phyloP scores from a whole-genome alignment of 2,329 filamentous ascomycete species.

The Colletotrichum cuscutae region DNA sequence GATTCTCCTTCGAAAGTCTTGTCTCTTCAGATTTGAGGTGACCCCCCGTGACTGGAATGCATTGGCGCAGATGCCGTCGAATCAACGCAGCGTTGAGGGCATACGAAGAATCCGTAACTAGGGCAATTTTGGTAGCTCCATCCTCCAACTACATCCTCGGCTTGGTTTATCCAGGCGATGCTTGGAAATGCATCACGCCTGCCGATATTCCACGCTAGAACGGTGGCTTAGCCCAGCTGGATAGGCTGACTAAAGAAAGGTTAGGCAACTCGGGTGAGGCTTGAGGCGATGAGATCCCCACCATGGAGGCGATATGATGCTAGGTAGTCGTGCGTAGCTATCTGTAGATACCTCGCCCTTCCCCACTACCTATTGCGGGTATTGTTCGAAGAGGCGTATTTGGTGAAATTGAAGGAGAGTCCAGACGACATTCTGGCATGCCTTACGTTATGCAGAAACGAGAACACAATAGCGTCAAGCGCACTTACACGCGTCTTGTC shows the following conservation, averaged over 20 bases:
- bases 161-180: slow-evolving; percentile 6
- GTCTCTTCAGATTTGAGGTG: neutral
- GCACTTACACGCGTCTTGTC: neutral
- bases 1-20: neutral
- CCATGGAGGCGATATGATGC: neutral
- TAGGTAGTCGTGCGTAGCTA: neutral
- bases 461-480: neutral
- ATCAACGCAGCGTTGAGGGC: neutral
- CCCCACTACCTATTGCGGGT: neutral
- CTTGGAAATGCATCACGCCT: slow-evolving; percentile 2
- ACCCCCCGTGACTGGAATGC: neutral
- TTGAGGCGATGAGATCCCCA: neutral
- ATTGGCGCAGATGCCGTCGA: neutral
- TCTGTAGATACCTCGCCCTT: neutral
- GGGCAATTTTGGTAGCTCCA: neutral
- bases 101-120: neutral
- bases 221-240: slow-evolving; percentile 21
- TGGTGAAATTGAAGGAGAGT: too few relatives aligned
- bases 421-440: too few relatives aligned
- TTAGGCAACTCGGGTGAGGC: neutral
- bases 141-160: slow-evolving; percentile 8
- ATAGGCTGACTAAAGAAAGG: neutral
- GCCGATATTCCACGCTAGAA: slow-evolving; percentile 8
- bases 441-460: too few relatives aligned
- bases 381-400: too few relatives aligned